Evolutionary conservation across 192 early-diverging fungal genomes (phyloP).

Genomic region (Umbelopsis ramanniana): DNA sequence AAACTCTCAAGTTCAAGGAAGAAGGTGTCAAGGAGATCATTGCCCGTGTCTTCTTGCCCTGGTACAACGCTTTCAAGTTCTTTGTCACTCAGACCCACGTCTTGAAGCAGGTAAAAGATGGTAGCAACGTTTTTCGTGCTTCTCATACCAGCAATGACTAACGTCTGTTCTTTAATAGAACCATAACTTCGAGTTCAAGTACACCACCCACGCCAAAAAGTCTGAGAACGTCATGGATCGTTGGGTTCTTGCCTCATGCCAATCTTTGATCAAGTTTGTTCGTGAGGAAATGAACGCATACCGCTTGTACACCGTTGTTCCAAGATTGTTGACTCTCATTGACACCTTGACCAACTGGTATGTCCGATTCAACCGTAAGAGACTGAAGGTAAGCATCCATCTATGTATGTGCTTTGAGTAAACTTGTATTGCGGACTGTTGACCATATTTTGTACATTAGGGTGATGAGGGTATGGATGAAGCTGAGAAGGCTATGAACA

Average conservation of each 20-base stretch:
- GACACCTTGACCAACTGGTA: constrained; percentile 99
- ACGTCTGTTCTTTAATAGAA: constrained; percentile 38
- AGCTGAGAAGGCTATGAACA: constrained; percentile 84
- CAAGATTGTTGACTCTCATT: constrained; percentile 85
- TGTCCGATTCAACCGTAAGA: constrained; percentile 96
- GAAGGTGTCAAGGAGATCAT: constrained; percentile 96
- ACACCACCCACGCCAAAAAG: constrained; percentile 71
- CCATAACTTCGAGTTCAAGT: constrained; percentile 77
- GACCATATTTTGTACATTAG: constrained; percentile 15
- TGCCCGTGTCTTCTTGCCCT: constrained; percentile 94
- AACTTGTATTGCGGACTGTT: background rate
- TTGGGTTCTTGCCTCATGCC: constrained; percentile 96
- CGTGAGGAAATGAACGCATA: constrained; percentile 93
- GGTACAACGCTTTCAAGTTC: constrained; percentile 99
- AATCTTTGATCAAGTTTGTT: constrained; percentile 93
- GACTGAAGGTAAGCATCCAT: constrained; percentile 68
- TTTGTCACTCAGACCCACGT: constrained; percentile 89
- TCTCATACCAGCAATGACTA: background rate
- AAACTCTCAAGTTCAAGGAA: constrained; percentile 93
- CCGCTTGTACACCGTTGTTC: constrained; percentile 97
- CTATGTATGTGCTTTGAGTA: no score
- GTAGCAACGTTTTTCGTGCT: background rate
- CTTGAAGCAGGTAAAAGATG: constrained; percentile 77
- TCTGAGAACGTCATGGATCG: constrained; percentile 95
- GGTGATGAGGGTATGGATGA: constrained; percentile 92